A percentile compares a stretch with the other conserved stretches of the same genome.
Conservation (phyloP, 768 basidiomycete species). For the Suillus americanus region DNA sequence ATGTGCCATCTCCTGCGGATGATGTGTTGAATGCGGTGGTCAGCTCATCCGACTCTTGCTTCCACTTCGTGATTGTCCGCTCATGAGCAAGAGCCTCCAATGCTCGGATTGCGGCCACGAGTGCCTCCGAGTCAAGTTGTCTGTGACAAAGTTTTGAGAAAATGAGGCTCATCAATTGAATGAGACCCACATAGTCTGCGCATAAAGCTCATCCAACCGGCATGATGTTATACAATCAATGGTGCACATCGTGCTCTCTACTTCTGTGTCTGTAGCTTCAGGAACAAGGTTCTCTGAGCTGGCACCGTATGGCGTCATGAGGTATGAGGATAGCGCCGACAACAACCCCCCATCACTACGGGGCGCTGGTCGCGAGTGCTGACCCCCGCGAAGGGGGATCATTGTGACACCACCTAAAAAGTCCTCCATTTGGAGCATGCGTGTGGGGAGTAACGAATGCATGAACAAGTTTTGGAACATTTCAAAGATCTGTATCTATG, state of each 20-base stretch:
- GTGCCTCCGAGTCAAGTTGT: conserved; percentile 74
- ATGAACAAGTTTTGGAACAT: conserved; percentile 97
- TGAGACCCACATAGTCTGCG: conserved; percentile 80
- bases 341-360: conserved; percentile 88
- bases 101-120: conserved; percentile 82
- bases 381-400: conserved; percentile 84
- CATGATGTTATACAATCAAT: conserved; percentile 96
- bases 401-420: conserved; percentile 93
- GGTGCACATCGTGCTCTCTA: conserved; percentile 92
- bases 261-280: conserved; percentile 86
- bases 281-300: conserved; percentile 76
- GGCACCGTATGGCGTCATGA: conserved; percentile 89
- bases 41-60: conserved; percentile 65
- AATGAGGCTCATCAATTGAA: neutral
- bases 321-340: conserved; percentile 91
- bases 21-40: conserved; percentile 32
- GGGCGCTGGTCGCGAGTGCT: conserved; percentile 58
- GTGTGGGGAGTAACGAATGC: conserved; percentile 84
- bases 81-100: conserved; percentile 90
- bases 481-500: conserved; percentile 77
- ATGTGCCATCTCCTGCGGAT: conserved; percentile 41
- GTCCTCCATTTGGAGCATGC: conserved; percentile 97
- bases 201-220: conserved; percentile 90
- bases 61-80: conserved; percentile 76
- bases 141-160: conserved; percentile 39